Base-by-base conservation (phyloP, 306 rosid species). In the Carpinus viminea region DNA sequence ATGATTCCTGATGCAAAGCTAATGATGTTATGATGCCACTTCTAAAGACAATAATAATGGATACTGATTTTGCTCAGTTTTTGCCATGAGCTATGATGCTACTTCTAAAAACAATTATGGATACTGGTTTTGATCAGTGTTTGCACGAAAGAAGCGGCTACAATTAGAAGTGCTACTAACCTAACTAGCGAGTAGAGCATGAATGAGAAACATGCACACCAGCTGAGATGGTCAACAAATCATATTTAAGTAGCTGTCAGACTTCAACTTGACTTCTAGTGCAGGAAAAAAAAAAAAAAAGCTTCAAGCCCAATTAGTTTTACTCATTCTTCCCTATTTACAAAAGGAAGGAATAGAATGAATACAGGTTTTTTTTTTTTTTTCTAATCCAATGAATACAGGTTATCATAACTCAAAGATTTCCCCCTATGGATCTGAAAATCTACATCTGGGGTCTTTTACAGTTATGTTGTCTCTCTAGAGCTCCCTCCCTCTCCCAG, bases 281-380 rank as follows among this genome's bases (percentile, higher is more conserved):
- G 53, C 71, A 72, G 79, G 72, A 84, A 56, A 59, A 43, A 82
- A 53, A 53, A 72, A 72, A 73, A 81, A 79, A 90, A 59, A 60
- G 81, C 80, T 83, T 82, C 80, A 73, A 26, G 79, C 69, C 82
- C 38, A 51, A 51, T 74, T 68, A 85, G 77, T 60, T 82, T 66
- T 82, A 4, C 68, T 68, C 74, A 66, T 75, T 80, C 86, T 75
- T 79, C 75, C 81, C 89, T 86, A 94, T 87, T 75, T 87, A 88
- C 92, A 92, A 78, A 83, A 83, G 79, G 79, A 70, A 75, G 66
- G 76, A 75, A 77, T 76, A 72, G 55, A 75, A 70, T 43, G 74
- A 79, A 18, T 76, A 41, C 47, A 50, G 26, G 0, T 24, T 24
- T 24, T 24, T 24, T 24, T 24, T 24, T 24, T 24, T 24, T 24